Evolutionary conservation across 1,284 basidiomycete genomes (phyloP).

Genomic region (Puccinia coronata): DNA sequence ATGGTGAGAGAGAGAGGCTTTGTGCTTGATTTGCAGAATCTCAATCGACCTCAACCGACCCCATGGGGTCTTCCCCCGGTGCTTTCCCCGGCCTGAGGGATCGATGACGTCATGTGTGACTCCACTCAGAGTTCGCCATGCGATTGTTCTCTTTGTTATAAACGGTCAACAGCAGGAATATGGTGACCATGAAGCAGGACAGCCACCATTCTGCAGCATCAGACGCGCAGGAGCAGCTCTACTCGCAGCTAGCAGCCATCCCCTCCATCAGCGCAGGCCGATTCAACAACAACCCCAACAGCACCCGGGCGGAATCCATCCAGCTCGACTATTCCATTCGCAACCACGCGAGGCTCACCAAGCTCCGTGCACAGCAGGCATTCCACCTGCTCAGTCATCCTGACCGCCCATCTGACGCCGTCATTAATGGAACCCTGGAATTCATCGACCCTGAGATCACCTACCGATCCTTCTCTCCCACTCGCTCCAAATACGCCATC

Average conservation of each 20-base stretch:
- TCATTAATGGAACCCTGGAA: slow-evolving; percentile 14
- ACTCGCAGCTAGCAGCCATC: slow-evolving; percentile 32
- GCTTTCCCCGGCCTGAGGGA: too few relatives aligned
- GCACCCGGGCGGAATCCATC: neutral
- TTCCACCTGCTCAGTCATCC: slow-evolving; percentile 21
- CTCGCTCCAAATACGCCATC: slow-evolving; percentile 1
- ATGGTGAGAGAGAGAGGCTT: too few relatives aligned
- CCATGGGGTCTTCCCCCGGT: too few relatives aligned
- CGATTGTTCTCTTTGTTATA: too few relatives aligned
- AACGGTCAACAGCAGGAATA: too few relatives aligned
- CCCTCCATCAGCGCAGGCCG: slow-evolving; percentile 12
- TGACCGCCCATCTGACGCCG: neutral
- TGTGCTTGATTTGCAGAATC: too few relatives aligned
- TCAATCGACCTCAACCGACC: too few relatives aligned
- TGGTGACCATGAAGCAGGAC: too few relatives aligned
- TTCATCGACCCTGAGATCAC: slow-evolving; percentile 10
- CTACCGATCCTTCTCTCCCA: slow-evolving; percentile 31
- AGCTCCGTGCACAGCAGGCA: slow-evolving; percentile 9
- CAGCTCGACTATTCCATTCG: slow-evolving; percentile 34
- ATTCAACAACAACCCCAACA: neutral
- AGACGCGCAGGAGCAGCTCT: slow-evolving; percentile 24
- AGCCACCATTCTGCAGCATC: too few relatives aligned
- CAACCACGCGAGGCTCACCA: slow-evolving; percentile 12
- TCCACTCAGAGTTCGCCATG: too few relatives aligned
- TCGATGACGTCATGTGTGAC: too few relatives aligned